Evolutionary conservation across 768 basidiomycete genomes (phyloP).

Genomic region (Clavulina sp.): DNA sequence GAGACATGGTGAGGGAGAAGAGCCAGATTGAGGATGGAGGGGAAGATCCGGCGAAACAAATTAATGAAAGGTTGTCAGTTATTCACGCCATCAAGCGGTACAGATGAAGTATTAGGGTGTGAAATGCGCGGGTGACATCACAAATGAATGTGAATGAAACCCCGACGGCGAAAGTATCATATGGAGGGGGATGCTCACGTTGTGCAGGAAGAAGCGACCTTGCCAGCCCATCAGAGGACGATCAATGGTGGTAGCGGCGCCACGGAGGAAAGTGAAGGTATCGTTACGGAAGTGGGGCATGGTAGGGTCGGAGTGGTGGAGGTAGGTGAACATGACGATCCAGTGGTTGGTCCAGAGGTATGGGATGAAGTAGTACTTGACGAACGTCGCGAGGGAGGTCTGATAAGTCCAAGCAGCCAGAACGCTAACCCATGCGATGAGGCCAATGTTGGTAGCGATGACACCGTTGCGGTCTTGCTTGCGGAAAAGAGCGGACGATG

Average conservation of each 20-base stretch:
- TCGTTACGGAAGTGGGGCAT: slow-evolving; percentile 83
- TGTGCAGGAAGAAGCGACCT: slow-evolving; percentile 1
- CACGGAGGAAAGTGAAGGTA: slow-evolving; percentile 86
- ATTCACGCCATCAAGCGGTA: too few species aligned
- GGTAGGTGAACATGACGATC: slow-evolving; percentile 91
- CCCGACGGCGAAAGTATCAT: slow-evolving; percentile 27
- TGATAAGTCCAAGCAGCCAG: slow-evolving; percentile 38
- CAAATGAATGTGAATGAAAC: slow-evolving; percentile 70
- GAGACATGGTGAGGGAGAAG: slow-evolving; percentile 83
- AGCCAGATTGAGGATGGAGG: slow-evolving; percentile 85
- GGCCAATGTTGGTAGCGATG: slow-evolving; percentile 65
- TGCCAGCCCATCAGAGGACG: slow-evolving; percentile 55
- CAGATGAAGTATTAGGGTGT: too few species aligned
- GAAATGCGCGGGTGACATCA: too few species aligned
- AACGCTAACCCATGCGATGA: slow-evolving; percentile 50
- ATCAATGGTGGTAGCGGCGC: slow-evolving; percentile 83
- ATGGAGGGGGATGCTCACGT: slow-evolving; percentile 30
- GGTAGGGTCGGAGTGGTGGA: slow-evolving; percentile 96
- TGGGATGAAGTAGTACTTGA: slow-evolving; percentile 67
- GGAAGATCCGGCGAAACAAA: too few species aligned
- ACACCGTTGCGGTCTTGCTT: slow-evolving; percentile 62
- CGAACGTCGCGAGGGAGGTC: slow-evolving; percentile 53
- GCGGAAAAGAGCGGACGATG: slow-evolving; percentile 66
- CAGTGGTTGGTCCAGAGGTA: slow-evolving; percentile 60
- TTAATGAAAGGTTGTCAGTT: too few species aligned